Percentiles rank a stretch among this genome's conserved stretches.
Evolutionary conservation across 2,329 filamentous ascomycete species (phyloP).

Genomic region (Trematosphaeria pertusa): DNA sequence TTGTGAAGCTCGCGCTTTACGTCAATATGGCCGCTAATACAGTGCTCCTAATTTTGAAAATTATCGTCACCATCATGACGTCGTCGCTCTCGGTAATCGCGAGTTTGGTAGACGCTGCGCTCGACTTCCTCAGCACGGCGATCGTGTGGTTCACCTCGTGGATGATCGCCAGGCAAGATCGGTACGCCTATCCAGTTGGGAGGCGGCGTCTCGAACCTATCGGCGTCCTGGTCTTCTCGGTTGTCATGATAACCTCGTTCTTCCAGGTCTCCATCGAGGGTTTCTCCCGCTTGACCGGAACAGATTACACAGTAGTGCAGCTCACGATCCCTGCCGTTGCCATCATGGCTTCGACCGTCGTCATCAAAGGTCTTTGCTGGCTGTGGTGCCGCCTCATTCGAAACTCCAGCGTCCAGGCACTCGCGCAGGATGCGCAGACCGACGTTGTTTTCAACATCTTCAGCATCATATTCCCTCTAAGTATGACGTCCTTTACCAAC

Average conservation of each 20-base stretch:
- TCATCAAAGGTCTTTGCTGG: constrained; percentile 85
- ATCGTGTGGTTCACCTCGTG: constrained; percentile 82
- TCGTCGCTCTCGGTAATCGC: constrained; percentile 83
- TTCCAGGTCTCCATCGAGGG: constrained; percentile 78
- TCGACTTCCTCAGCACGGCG: constrained; percentile 81
- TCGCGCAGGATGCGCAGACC: constrained; percentile 71
- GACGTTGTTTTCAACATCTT: constrained; percentile 92
- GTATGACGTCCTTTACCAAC: constrained; percentile 24
- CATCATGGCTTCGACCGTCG: constrained; percentile 82
- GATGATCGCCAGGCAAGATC: constrained; percentile 75
- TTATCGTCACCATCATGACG: constrained; percentile 77
- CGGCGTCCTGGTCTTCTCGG: constrained; percentile 78
- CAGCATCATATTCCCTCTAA: constrained; percentile 83
- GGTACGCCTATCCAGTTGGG: constrained; percentile 80
- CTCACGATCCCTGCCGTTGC: constrained; percentile 74
- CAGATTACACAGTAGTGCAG: constrained; percentile 73
- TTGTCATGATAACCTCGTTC: constrained; percentile 88
- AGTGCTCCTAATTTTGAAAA: constrained; percentile 76
- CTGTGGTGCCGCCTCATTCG: constrained; percentile 85
- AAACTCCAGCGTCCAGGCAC: constrained; percentile 84
- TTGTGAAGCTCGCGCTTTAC: constrained; percentile 88
- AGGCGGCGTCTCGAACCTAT: constrained; percentile 78
- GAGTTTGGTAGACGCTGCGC: constrained; percentile 77
- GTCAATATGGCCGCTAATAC: constrained; percentile 82
- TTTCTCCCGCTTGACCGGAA: constrained; percentile 66